Evolutionary conservation across 108 stramenopile genomes (phyloP).

Genomic region (Pseudonitzschia multiseries): DNA sequence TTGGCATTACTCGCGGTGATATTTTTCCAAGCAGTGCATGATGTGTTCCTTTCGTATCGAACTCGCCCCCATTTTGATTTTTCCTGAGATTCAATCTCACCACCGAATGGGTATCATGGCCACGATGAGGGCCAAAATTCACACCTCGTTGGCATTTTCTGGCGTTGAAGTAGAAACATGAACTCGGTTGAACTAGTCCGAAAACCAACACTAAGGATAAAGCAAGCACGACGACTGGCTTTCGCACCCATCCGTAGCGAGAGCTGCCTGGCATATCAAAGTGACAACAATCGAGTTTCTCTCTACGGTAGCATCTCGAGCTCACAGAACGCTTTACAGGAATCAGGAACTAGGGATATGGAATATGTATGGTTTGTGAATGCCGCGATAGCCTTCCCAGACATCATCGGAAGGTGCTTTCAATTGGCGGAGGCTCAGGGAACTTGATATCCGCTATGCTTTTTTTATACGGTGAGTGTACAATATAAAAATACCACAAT

Average conservation of each 20-base stretch:
- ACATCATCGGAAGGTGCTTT: no score
- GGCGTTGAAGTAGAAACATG: not conserved
- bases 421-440: no score
- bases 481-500: no score
- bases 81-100: not conserved
- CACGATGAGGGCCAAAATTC: not conserved
- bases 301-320: no score
- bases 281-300: not conserved
- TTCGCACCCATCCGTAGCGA: not conserved
- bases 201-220: conserved; percentile 1
- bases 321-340: no score
- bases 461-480: no score
- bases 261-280: not conserved
- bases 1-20: not conserved
- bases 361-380: no score
- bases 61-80: no score
- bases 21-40: not conserved
- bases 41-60: conserved; percentile 1
- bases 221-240: no score
- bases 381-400: no score
- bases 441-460: no score
- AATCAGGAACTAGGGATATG: no score
- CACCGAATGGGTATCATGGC: not conserved
- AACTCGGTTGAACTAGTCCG: not conserved
- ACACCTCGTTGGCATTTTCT: not conserved